Percentiles rank a stretch among this genome's conserved stretches.
These are phyloP conservation scores for Scedosporium boydii DNA, from an alignment of 2,329 filamentous ascomycete species.

Conservation along the genomic window DNA sequence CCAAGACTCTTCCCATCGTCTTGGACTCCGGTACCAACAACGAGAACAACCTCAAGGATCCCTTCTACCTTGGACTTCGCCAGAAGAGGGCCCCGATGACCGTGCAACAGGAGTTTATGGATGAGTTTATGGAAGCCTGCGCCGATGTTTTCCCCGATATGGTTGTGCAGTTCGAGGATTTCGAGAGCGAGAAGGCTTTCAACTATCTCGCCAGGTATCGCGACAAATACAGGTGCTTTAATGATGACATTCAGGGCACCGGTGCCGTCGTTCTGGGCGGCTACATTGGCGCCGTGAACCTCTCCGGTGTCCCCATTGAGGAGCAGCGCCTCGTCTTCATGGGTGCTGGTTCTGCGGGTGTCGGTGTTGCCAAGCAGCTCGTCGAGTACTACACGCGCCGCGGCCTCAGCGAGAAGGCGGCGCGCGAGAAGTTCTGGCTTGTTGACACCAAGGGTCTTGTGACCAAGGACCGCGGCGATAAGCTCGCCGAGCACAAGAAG, in stretches of 20 bases:
- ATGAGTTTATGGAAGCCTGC: conserved; percentile 91
- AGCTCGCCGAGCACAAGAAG: conserved; percentile 81
- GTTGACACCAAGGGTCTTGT: conserved; percentile 96
- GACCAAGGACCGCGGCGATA: conserved; percentile 85
- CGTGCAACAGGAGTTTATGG: conserved; percentile 84
- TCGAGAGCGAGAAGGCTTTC: conserved; percentile 88
- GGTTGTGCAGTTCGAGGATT: conserved; percentile 92
- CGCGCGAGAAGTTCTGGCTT: conserved; percentile 88
- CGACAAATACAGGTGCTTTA: conserved; percentile 88
- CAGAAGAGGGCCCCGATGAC: conserved; percentile 68
- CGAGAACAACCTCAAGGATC: conserved; percentile 55
- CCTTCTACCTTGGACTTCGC: conserved; percentile 82
- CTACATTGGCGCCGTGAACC: conserved; percentile 65
- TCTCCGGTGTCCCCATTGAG: conserved; percentile 73
- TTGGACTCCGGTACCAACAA: conserved; percentile 59
- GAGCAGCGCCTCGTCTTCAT: conserved; percentile 95
- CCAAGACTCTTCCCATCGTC: conserved; percentile 66
- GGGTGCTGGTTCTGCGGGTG: conserved; percentile 88
- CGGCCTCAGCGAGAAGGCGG: conserved; percentile 79
- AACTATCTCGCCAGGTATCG: conserved; percentile 85
- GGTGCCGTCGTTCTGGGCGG: conserved; percentile 89
- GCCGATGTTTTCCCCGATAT: conserved; percentile 60
- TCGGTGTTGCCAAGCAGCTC: conserved; percentile 95
- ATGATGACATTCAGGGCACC: conserved; percentile 96
- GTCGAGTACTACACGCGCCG: conserved; percentile 94